Percentiles rank a stretch among this genome's conserved stretches.
Conservation (phyloP, 2,329 filamentous ascomycete genomes). For the Teratosphaeria gauchensis region DNA sequence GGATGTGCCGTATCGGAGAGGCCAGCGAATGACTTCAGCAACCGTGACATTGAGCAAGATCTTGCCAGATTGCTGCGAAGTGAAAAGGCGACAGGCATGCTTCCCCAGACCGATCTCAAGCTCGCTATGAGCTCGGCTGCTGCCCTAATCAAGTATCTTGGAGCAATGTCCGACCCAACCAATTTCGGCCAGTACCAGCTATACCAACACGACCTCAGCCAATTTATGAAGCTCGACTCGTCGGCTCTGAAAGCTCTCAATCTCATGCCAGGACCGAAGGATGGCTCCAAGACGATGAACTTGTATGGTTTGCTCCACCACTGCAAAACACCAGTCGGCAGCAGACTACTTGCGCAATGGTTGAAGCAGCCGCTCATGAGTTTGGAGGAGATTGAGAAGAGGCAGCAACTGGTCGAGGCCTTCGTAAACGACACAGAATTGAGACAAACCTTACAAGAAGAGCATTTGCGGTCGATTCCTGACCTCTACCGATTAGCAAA, state of each 20-base stretch:
- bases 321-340: constrained; percentile 93
- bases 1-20: constrained; percentile 83
- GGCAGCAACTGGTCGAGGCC: constrained; percentile 89
- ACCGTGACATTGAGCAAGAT: constrained; percentile 92
- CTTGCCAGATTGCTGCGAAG: constrained; percentile 78
- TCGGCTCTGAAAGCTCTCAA: constrained; percentile 90
- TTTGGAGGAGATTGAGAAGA: constrained; percentile 74
- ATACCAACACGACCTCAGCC: constrained; percentile 91
- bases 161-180: constrained; percentile 76
- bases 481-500: constrained; percentile 91
- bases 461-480: constrained; percentile 84
- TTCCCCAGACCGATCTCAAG: constrained; percentile 88
- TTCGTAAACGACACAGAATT: constrained; percentile 90
- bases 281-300: constrained; percentile 97
- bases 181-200: constrained; percentile 97
- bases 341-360: constrained; percentile 86
- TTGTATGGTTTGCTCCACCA: constrained; percentile 89
- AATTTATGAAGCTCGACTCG: constrained; percentile 97
- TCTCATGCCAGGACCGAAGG: constrained; percentile 88
- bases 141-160: constrained; percentile 87
- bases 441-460: constrained; percentile 91
- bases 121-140: constrained; percentile 92
- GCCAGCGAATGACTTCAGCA: constrained; percentile 66
- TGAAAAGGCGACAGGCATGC: constrained; percentile 62
- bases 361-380: constrained; percentile 96